These are phyloP conservation scores for Eimeria maxima DNA, from an alignment of 169 alveolate species.

Conservation along the genomic window DNA sequence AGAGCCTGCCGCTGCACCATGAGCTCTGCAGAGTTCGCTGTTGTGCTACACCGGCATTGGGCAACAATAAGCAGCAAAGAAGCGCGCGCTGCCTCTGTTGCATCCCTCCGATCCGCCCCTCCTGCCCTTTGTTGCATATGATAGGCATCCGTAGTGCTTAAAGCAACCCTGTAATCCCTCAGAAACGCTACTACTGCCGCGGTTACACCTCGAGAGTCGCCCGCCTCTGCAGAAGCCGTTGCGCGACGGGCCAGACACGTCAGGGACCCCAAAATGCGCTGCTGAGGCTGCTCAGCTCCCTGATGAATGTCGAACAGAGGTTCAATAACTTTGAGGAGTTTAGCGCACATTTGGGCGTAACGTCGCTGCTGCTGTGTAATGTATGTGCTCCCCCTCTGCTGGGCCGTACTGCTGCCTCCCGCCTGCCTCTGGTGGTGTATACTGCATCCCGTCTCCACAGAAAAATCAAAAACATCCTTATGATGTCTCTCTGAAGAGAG, in stretches of 20 bases:
- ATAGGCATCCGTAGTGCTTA: background rate
- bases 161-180: background rate
- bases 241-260: slow-evolving; percentile 34
- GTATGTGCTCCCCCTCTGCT: slow-evolving; percentile 7
- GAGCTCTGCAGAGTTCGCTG: slow-evolving; percentile 60
- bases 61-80: background rate
- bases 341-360: slow-evolving; percentile 44
- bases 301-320: background rate
- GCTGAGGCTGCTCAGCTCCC: slow-evolving; percentile 3
- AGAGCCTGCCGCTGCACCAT: slow-evolving; percentile 45
- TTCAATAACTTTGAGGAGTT: background rate
- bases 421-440: background rate
- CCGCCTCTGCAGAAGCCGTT: slow-evolving; percentile 3
- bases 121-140: background rate
- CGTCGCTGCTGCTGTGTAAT: slow-evolving; percentile 16
- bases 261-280: background rate
- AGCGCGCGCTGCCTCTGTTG: slow-evolving; percentile 2
- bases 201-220: slow-evolving; percentile 2
- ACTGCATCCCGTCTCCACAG: background rate
- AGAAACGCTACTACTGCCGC: slow-evolving; percentile 44
- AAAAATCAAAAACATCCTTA: background rate
- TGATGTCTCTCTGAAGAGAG: too few relatives aligned
- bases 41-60: slow-evolving; percentile 36
- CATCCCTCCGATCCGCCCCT: background rate
- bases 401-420: background rate